Evolutionary conservation across 176 grass and related monocot genomes (phyloP).

Genomic region (Zoysia pacifica): DNA sequence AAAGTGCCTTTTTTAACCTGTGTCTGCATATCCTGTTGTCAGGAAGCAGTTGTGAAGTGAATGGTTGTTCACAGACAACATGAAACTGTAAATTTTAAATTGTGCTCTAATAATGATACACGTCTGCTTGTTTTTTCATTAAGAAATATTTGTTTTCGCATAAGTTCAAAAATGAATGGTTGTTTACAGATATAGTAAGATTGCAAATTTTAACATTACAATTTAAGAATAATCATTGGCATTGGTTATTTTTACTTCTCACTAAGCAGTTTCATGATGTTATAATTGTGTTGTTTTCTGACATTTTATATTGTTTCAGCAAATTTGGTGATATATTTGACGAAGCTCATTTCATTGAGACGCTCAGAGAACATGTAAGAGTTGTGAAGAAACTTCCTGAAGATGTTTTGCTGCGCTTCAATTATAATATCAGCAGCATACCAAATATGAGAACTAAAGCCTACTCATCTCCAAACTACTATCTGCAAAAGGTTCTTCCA

Average conservation of each 20-base stretch:
- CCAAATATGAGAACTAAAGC: too few species aligned
- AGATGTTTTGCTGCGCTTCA: conserved; percentile 73
- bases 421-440: conserved; percentile 90
- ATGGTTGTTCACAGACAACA: neutral
- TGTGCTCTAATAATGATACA: neutral
- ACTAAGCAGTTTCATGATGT: neutral
- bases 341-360: conserved; percentile 80
- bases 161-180: conserved; percentile 8
- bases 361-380: conserved; percentile 72
- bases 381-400: conserved; percentile 76
- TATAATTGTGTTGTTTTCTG: neutral
- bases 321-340: conserved; percentile 95
- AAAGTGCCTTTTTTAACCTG: conserved; percentile 10
- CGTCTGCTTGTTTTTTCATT: neutral
- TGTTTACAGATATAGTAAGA: neutral
- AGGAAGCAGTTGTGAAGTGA: neutral
- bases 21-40: neutral
- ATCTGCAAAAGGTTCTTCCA: conserved; percentile 84
- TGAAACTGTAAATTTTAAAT: neutral
- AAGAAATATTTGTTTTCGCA: neutral
- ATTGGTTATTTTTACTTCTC: conserved; percentile 9
- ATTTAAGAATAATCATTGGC: conserved; percentile 3
- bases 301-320: conserved; percentile 58
- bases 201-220: neutral
- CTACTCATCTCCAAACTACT: conserved; percentile 62